A percentile compares a stretch with the other conserved stretches of the same genome.
phyloP scores from a whole-genome alignment of 1,284 basidiomycete genomes.

The Boletus holoroseus region DNA sequence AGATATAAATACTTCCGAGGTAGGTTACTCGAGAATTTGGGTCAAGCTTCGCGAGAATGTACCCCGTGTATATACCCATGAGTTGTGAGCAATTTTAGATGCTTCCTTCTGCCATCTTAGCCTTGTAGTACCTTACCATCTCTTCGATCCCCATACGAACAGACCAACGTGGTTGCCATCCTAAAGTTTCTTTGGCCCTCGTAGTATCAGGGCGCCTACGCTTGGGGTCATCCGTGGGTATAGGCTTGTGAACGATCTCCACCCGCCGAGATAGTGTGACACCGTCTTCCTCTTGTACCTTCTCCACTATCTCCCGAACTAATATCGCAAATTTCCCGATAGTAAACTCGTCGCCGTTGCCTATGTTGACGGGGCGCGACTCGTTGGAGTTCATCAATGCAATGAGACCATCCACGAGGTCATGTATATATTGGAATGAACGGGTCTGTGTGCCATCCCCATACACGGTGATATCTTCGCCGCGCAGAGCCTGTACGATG shows the following conservation, averaged over 20 bases:
- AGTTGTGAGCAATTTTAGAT: conserved; percentile 39
- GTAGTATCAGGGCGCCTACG: conserved; percentile 90
- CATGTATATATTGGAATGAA: conserved; percentile 93
- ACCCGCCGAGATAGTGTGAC: conserved; percentile 52
- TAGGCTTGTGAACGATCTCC: conserved; percentile 76
- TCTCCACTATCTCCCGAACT: conserved; percentile 83
- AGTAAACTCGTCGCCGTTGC: conserved; percentile 90
- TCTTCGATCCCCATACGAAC: conserved; percentile 88
- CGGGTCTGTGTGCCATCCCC: conserved; percentile 95
- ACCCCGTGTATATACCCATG: background rate
- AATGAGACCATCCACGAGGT: conserved; percentile 78
- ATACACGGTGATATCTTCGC: conserved; percentile 95
- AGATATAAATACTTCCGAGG: conserved; percentile 11
- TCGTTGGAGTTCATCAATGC: conserved; percentile 90
- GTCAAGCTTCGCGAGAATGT: background rate
- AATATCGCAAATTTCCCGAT: conserved; percentile 88
- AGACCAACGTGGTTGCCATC: conserved; percentile 93
- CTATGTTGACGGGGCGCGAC: conserved; percentile 91
- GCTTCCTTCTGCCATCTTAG: conserved; percentile 78
- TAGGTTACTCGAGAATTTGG: background rate
- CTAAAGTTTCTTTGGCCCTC: conserved; percentile 78
- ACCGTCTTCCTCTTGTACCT: conserved; percentile 82
- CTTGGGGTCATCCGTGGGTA: conserved; percentile 92
- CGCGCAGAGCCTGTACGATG: conserved; percentile 92
- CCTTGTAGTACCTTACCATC: conserved; percentile 89